Base-by-base conservation (phyloP, 2,329 filamentous ascomycete genomes). In the Colletotrichum camelliae region DNA sequence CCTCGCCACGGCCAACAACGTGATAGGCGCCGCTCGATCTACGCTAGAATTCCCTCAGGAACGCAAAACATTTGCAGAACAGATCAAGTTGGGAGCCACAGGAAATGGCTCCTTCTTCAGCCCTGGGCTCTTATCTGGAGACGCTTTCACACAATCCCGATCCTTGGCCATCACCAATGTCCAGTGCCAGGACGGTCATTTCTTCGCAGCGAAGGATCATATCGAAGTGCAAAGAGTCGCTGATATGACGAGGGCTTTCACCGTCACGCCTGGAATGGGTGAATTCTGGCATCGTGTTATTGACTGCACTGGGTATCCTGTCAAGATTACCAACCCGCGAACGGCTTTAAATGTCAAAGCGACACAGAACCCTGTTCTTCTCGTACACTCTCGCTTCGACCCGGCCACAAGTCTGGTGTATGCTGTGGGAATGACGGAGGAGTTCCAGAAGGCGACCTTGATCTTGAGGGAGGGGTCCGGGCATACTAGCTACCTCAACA, bases 231-330 rank as follows among this genome's bases (percentile, higher is more conserved):
- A 72, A 43, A 21, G 33, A 8, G 57, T 75, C 1, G 73, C 73
- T 3, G 73, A 75, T 2, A 73, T 73, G 73, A 75, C 73, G 7
- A 64, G 69, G 2, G 55, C 69, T 0, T 64, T 75, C 21, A 72
- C 73, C 8, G 16, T 18, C 2, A 75, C 73, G 4, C 73, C 73
- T 15, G 73, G 73, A 0, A 75, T 75, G 73, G 69, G 55, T 1
- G 69, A 68, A 9, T 75, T 75, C 5, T 75, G 73, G 73, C 73
- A 39, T 10, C 65, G 73, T 2, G 73, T 75, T 4, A 64, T 75
- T n/a, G 73, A 73, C 57, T 75, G 73, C 21, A 75, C 73, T 18
- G 73, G 73, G 5, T 75, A 75, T 7, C 73, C 73, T 9, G 73
- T 72, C 1, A 72, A 75, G 7, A 39, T 75, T n/a, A 72, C 69